Evolutionary conservation across 2,329 filamentous ascomycete genomes (phyloP).

Genomic region (Chalaropsis thielavioides): DNA sequence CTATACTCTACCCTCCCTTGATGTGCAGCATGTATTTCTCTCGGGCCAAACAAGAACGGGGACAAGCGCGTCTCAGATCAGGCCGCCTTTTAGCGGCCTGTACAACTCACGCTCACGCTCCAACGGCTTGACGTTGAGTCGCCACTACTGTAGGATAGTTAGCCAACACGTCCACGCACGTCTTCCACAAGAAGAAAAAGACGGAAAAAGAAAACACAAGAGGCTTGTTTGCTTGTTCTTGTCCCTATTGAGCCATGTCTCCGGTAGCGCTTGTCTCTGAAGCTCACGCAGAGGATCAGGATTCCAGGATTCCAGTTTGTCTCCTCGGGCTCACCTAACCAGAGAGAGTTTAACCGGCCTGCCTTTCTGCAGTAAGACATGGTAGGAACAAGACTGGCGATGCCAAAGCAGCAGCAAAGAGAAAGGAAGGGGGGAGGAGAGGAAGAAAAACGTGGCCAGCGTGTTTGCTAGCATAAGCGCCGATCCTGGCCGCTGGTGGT

Average conservation of each 20-base stretch:
- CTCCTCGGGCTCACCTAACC: background rate
- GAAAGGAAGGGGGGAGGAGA: background rate
- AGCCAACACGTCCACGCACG: too few relatives aligned
- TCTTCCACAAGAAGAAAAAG: background rate
- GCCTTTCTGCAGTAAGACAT: background rate
- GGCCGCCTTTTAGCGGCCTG: background rate
- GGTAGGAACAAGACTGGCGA: background rate
- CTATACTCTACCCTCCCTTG: background rate
- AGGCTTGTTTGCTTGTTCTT: background rate
- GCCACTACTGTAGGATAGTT: too few relatives aligned
- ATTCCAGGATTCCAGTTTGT: background rate
- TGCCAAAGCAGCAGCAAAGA: too few relatives aligned
- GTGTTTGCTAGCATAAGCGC: background rate
- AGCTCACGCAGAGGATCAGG: background rate
- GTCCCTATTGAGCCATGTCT: background rate
- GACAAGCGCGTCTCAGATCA: conserved; percentile 2
- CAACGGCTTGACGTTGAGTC: background rate
- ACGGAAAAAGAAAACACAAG: background rate
- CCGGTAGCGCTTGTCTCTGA: background rate
- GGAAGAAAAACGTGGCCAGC: background rate
- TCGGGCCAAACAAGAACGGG: background rate
- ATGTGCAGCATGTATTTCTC: background rate
- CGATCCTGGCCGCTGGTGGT: background rate
- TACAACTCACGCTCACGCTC: background rate
- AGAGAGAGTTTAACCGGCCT: background rate